These are phyloP conservation scores for Lantana camara DNA, from an alignment of 257 asterid species.

Conservation along the genomic window DNA sequence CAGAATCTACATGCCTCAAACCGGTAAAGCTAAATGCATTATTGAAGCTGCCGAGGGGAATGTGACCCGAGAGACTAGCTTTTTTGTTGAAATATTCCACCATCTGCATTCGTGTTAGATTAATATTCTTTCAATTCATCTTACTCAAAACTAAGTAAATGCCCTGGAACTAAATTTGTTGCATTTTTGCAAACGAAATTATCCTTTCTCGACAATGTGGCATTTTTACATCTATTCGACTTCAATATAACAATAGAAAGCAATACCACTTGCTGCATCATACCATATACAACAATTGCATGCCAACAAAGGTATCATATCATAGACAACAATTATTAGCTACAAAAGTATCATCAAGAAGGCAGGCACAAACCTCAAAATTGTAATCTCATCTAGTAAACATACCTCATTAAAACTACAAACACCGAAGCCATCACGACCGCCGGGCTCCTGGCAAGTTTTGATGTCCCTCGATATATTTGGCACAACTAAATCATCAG, in stretches of 20 bases:
- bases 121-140: too few species aligned
- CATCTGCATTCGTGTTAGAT: conserved; percentile 56
- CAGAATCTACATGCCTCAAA: conserved; percentile 63
- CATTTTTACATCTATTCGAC: too few species aligned
- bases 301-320: too few species aligned
- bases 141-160: too few species aligned
- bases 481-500: conserved; percentile 62
- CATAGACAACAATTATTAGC: conserved; percentile 2
- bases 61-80: conserved; percentile 61
- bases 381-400: background rate
- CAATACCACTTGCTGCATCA: too few species aligned
- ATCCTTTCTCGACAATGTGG: too few species aligned
- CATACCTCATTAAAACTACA: conserved; percentile 71
- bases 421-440: conserved; percentile 76
- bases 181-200: too few species aligned
- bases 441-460: conserved; percentile 45
- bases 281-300: too few species aligned
- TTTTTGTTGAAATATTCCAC: conserved; percentile 80
- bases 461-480: conserved; percentile 69
- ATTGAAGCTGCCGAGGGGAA: conserved; percentile 81
- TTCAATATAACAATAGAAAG: too few species aligned
- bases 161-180: too few species aligned
- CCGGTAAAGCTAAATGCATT: conserved; percentile 77
- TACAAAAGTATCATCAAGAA: background rate
- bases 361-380: background rate